A percentile compares a stretch with the other conserved stretches of the same genome.
phyloP scores from a whole-genome alignment of 139 green algal species.

The Ettlia oleoabundans region DNA sequence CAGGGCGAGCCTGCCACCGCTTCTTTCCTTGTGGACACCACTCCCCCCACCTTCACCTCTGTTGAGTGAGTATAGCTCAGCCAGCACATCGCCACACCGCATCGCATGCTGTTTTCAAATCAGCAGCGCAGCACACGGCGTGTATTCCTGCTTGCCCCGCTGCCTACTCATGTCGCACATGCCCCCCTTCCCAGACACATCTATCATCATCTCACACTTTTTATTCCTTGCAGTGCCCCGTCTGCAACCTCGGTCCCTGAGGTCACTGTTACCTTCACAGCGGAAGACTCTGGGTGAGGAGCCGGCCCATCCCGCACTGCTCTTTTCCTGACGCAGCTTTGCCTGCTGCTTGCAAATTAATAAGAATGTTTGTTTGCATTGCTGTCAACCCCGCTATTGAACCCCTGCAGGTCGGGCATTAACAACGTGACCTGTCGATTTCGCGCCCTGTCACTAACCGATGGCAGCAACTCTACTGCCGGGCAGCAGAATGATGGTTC shows the following conservation, averaged over 20 bases:
- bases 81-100: neutral
- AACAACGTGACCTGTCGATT: constrained; percentile 46
- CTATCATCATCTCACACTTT: neutral
- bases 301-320: neutral
- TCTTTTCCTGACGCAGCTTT: no score
- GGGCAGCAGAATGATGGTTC: neutral
- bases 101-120: no score
- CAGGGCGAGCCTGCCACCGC: constrained; percentile 3
- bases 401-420: constrained; percentile 26
- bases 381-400: no score
- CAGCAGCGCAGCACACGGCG: no score
- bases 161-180: no score
- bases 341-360: neutral
- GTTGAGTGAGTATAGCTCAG: neutral
- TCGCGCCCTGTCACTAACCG: neutral
- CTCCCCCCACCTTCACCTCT: constrained; percentile 21
- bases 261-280: constrained; percentile 47
- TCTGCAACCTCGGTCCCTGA: constrained; percentile 6
- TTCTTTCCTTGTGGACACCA: constrained; percentile 34
- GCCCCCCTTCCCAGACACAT: no score
- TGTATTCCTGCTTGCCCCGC: no score
- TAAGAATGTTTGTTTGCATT: no score
- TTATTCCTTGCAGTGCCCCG: neutral
- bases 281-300: constrained; percentile 17
- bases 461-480: neutral